Conservation (phyloP, 164 flowering plant genomes). For the Euptelea pleiosperma region DNA sequence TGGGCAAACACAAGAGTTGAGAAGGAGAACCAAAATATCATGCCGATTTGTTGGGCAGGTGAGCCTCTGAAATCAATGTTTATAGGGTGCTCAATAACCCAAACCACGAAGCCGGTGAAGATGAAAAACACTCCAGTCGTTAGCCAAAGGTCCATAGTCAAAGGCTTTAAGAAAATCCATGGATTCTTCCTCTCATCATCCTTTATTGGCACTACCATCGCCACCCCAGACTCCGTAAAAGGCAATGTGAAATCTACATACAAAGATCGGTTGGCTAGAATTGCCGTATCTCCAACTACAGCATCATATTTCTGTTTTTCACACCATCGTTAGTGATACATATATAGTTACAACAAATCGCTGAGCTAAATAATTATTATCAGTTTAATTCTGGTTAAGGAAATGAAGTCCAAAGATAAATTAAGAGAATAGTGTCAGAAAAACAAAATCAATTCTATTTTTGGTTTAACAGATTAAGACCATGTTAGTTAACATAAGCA, state of each 20-base stretch:
- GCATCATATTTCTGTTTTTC: no score
- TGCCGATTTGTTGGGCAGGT: background rate
- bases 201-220: constrained; percentile 7
- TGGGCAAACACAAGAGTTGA: no score
- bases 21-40: constrained; percentile 2
- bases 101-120: constrained; percentile 6
- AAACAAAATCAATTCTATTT: background rate
- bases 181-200: background rate
- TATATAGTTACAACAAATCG: background rate
- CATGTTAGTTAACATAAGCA: no score
- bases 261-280: constrained; percentile 3
- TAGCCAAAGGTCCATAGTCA: no score
- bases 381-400: no score
- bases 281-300: constrained; percentile 6
- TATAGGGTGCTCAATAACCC: constrained; percentile 6
- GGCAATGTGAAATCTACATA: constrained; percentile 9
- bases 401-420: no score
- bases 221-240: constrained; percentile 3
- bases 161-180: no score
- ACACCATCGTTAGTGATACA: background rate
- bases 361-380: no score
- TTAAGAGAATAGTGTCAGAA: no score
- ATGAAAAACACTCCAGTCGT: background rate
- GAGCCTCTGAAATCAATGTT: constrained; percentile 8
- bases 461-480: background rate